phyloP scores from a whole-genome alignment of 768 basidiomycete genomes.

The Leucocoprinus birnbaumii region DNA sequence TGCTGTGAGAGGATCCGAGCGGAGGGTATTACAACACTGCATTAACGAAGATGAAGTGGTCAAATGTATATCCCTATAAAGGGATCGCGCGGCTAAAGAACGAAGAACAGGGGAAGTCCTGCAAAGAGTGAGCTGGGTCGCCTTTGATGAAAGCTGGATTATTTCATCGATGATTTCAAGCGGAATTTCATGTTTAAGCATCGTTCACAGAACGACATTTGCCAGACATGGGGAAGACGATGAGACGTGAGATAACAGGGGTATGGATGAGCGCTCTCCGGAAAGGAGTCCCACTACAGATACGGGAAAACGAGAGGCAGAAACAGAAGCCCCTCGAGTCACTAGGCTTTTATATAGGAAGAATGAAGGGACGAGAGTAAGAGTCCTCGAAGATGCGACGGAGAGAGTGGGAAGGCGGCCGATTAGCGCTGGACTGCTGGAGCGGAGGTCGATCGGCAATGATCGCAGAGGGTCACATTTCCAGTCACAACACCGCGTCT shows the following conservation, averaged over 20 bases:
- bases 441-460: no score
- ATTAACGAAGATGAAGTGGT: constrained; percentile 24
- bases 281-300: no score
- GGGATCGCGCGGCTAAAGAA: constrained; percentile 25
- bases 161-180: constrained; percentile 33
- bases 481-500: constrained; percentile 9
- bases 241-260: neutral
- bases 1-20: constrained; percentile 23
- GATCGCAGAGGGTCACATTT: neutral
- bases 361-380: no score
- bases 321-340: no score
- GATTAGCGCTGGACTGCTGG: no score
- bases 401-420: neutral
- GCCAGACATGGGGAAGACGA: neutral
- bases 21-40: constrained; percentile 31
- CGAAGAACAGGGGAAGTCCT: constrained; percentile 31
- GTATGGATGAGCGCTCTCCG: neutral
- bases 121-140: constrained; percentile 27
- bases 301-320: no score
- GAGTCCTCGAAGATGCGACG: no score
- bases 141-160: constrained; percentile 24
- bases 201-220: constrained; percentile 4
- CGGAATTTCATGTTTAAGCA: constrained; percentile 21
- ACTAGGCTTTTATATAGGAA: no score
- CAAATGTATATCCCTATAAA: constrained; percentile 32